Conservation (phyloP, 73 alveolate genomes). For the Blepharisma japonicum region DNA sequence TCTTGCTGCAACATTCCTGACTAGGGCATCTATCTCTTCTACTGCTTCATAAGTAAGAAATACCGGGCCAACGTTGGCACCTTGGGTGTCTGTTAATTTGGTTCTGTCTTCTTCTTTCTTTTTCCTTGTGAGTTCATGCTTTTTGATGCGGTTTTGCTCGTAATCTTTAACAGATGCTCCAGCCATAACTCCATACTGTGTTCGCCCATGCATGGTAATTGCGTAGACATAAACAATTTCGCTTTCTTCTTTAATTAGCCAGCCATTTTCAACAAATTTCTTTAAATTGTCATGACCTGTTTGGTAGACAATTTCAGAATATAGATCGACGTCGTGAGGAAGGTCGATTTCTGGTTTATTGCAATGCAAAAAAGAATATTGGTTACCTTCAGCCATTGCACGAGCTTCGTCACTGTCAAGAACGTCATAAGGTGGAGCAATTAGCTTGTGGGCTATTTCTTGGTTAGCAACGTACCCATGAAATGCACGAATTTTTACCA, state of each 20-base stretch:
- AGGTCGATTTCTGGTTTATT: conserved; percentile 71
- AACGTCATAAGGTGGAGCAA: conserved; percentile 70
- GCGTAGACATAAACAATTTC: conserved; percentile 61
- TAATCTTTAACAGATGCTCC: conserved; percentile 60
- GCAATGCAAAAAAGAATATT: conserved; percentile 46
- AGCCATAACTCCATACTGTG: conserved; percentile 68
- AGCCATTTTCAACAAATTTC: conserved; percentile 46
- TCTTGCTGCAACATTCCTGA: conserved; percentile 32
- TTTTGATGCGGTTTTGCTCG: conserved; percentile 59
- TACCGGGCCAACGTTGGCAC: conserved; percentile 78
- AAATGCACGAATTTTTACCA: conserved; percentile 62
- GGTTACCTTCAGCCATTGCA: conserved; percentile 57
- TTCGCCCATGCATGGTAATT: conserved; percentile 47
- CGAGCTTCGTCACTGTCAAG: conserved; percentile 62
- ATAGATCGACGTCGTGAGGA: conserved; percentile 45
- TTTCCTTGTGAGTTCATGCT: conserved; percentile 72
- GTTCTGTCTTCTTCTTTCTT: conserved; percentile 72
- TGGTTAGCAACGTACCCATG: conserved; percentile 53
- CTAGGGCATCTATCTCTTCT: conserved; percentile 41
- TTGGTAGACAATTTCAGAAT: conserved; percentile 36
- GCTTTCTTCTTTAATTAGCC: conserved; percentile 46
- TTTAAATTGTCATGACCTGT: conserved; percentile 59
- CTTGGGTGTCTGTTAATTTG: conserved; percentile 49
- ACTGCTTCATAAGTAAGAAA: conserved; percentile 55
- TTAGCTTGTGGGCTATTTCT: conserved; percentile 48